A percentile compares a stretch with the other conserved stretches of the same genome.
Conservation (phyloP, 1,139 yeast genomes). For the Diutina pseudorugosa region DNA sequence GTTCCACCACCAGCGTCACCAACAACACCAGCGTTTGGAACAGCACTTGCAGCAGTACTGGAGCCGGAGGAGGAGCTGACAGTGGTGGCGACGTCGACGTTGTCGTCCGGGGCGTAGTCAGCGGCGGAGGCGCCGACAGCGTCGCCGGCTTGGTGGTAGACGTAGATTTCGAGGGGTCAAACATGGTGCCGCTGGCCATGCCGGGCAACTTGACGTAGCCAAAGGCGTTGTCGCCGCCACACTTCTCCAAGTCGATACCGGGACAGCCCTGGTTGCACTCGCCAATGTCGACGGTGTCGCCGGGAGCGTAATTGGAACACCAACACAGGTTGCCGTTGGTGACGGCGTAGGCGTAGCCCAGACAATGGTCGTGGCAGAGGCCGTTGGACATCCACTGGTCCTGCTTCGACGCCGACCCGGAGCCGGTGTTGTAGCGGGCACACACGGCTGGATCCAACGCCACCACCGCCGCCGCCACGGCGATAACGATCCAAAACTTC, state of each 20-base stretch:
- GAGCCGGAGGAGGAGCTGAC: not conserved
- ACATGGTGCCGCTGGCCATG: not conserved
- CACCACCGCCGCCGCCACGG: not conserved
- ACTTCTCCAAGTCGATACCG: conserved; percentile 22
- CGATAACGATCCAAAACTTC: not conserved
- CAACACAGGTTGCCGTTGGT: conserved; percentile 42
- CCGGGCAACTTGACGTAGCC: conserved; percentile 16
- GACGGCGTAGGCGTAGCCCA: conserved; percentile 31
- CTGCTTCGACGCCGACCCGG: conserved; percentile 10
- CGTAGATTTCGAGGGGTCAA: not conserved
- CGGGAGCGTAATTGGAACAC: conserved; percentile 47
- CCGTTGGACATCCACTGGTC: conserved; percentile 39
- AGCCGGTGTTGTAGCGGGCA: conserved; percentile 31
- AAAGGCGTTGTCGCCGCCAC: conserved; percentile 22
- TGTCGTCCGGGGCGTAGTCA: not conserved
- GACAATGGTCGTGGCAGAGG: conserved; percentile 36
- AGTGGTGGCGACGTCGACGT: not conserved
- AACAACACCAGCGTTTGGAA: not conserved
- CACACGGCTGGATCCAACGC: conserved; percentile 21
- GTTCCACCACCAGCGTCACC: conserved; percentile 2
- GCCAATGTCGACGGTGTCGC: conserved; percentile 16
- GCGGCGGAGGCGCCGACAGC: not conserved
- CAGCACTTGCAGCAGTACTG: not conserved
- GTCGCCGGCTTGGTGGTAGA: not conserved
- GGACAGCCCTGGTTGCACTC: conserved; percentile 43